phyloP scores from a whole-genome alignment of 257 asterid genomes.

The Rubia yunnanensis region DNA sequence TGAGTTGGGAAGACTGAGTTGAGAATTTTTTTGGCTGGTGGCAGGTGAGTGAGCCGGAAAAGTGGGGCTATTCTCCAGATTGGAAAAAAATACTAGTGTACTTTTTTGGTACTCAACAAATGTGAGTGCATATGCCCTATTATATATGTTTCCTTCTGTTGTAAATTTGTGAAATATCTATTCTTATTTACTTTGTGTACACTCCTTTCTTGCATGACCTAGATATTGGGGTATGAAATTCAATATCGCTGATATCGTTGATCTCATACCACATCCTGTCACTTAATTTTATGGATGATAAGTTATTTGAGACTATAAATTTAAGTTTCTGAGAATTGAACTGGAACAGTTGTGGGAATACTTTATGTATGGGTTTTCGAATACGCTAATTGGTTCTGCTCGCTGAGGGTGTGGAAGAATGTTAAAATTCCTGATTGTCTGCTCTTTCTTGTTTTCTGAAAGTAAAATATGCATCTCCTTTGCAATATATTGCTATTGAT shows the following conservation, averaged over 20 bases:
- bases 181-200: background rate
- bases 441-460: background rate
- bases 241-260: background rate
- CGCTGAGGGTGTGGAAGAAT: background rate
- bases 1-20: slow-evolving; percentile 5
- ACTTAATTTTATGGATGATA: background rate
- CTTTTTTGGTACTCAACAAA: slow-evolving; percentile 80
- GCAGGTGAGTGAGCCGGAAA: slow-evolving; percentile 85
- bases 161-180: background rate
- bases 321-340: background rate
- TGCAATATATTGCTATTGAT: background rate
- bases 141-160: background rate
- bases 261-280: background rate
- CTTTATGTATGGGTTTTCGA: too few species aligned
- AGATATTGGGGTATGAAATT: background rate
- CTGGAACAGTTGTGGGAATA: background rate
- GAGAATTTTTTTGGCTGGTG: slow-evolving; percentile 17
- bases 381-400: background rate
- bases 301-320: background rate
- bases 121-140: slow-evolving; percentile 47
- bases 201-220: background rate
- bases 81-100: slow-evolving; percentile 70
- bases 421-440: background rate
- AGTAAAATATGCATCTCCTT: background rate
- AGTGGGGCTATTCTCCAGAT: slow-evolving; percentile 75